phyloP scores from a whole-genome alignment of 2,329 filamentous ascomycete genomes.

The Grosmannia huntii region DNA sequence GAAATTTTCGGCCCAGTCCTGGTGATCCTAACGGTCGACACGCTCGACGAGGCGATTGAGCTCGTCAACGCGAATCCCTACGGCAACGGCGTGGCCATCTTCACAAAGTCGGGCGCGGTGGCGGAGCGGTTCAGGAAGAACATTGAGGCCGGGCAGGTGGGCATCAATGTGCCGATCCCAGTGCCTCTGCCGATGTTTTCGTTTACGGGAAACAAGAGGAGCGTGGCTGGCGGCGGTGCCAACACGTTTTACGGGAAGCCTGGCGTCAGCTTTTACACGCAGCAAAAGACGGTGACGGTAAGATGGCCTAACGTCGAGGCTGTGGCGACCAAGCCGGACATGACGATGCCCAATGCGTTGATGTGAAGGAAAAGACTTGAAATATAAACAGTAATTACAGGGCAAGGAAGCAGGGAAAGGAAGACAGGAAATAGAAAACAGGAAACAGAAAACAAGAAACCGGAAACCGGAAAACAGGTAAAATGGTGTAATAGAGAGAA shows the following conservation, averaged over 20 bases:
- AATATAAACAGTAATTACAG: neutral
- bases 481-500: neutral
- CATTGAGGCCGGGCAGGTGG: constrained; percentile 75
- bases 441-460: neutral
- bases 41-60: constrained; percentile 65
- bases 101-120: constrained; percentile 64
- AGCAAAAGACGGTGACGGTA: constrained; percentile 91
- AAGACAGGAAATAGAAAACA: neutral
- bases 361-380: neutral
- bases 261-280: constrained; percentile 88
- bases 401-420: neutral
- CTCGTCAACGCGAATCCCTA: constrained; percentile 79
- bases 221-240: constrained; percentile 77
- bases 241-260: constrained; percentile 93
- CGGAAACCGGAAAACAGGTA: neutral
- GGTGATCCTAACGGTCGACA: constrained; percentile 65
- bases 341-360: constrained; percentile 59
- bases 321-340: constrained; percentile 68
- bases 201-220: constrained; percentile 74
- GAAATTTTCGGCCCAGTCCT: constrained; percentile 80
- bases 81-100: constrained; percentile 75
- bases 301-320: constrained; percentile 81
- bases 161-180: constrained; percentile 72
- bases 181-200: constrained; percentile 59
- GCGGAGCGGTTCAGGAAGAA: constrained; percentile 65